These are phyloP conservation scores for Trichoderma atroviride DNA, from an alignment of 2,329 filamentous ascomycete genomes.

Conservation along the genomic window DNA sequence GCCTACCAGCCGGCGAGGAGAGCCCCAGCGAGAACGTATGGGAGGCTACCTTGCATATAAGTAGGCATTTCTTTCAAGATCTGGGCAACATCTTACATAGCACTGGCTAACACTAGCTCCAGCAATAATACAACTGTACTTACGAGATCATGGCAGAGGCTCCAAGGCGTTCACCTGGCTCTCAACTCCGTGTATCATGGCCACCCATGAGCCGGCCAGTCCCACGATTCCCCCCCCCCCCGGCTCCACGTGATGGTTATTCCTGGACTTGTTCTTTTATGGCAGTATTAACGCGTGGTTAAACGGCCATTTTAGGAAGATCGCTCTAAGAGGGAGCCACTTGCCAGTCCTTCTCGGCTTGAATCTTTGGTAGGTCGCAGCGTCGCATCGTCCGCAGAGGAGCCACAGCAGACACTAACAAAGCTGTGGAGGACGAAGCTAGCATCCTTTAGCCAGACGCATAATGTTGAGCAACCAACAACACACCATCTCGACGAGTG, in stretches of 20 bases:
- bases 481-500: slow-evolving; percentile 23
- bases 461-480: slow-evolving; percentile 23
- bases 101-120: neutral
- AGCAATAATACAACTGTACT: neutral
- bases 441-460: slow-evolving; percentile 16
- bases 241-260: slow-evolving; percentile 2
- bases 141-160: neutral
- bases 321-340: neutral
- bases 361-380: slow-evolving; percentile 14
- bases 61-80: neutral
- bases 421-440: slow-evolving; percentile 4
- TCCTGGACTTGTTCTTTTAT: neutral
- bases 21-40: neutral
- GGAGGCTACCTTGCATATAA: neutral
- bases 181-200: neutral
- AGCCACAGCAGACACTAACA: neutral
- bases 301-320: slow-evolving; percentile 10
- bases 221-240: slow-evolving; percentile 1
- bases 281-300: slow-evolving; percentile 12
- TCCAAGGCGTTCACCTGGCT: neutral
- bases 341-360: neutral
- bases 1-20: neutral
- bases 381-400: slow-evolving; percentile 7
- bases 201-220: neutral
- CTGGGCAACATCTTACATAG: neutral